Conservation (phyloP, 768 basidiomycete species). For the Gymnopilus junonius region DNA sequence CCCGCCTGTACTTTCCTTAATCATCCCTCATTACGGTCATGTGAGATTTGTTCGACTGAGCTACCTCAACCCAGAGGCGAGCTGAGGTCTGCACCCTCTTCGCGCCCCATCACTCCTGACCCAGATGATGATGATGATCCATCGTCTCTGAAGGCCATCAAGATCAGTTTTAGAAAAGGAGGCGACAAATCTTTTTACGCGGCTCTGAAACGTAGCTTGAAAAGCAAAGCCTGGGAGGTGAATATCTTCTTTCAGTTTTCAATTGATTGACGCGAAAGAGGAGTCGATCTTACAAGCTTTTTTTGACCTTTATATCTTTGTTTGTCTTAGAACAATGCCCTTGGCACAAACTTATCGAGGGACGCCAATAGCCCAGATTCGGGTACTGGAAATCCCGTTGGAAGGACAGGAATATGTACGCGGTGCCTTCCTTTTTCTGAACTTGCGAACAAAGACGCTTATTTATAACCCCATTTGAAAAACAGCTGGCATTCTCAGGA, state of each 20-base stretch:
- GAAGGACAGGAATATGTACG: constrained; percentile 28
- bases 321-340: constrained; percentile 13
- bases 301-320: constrained; percentile 7
- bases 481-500: constrained; percentile 81
- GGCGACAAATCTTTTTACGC: constrained; percentile 87
- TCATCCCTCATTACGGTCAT: constrained; percentile 67
- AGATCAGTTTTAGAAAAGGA: constrained; percentile 90
- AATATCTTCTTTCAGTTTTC: constrained; percentile 4
- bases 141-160: constrained; percentile 54
- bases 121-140: constrained; percentile 39
- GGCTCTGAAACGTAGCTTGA: constrained; percentile 35
- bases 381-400: constrained; percentile 21
- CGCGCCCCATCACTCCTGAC: constrained; percentile 62
- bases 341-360: constrained; percentile 8
- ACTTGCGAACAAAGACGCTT: constrained; percentile 7
- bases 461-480: constrained; percentile 13
- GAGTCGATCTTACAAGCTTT: constrained; percentile 9
- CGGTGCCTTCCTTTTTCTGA: constrained; percentile 8
- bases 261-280: background rate
- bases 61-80: constrained; percentile 47
- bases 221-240: constrained; percentile 30
- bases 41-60: constrained; percentile 86
- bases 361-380: constrained; percentile 19
- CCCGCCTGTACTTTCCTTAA: constrained; percentile 94
- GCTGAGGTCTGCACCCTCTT: constrained; percentile 66